Base-by-base conservation (phyloP, 352 stramenopile species). In the Aphanomyces euteiches region DNA sequence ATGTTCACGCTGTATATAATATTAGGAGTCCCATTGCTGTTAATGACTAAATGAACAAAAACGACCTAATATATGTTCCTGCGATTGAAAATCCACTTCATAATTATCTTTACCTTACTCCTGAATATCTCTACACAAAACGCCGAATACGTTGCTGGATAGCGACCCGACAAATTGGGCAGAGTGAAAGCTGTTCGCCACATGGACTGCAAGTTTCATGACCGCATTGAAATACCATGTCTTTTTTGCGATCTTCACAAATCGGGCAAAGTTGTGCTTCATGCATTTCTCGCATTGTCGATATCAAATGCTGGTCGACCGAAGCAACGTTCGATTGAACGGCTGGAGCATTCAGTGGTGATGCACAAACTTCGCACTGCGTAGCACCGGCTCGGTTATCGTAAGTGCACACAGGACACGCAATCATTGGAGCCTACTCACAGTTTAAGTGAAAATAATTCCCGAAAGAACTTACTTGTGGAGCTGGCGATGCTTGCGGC, bases 171-270 rank as follows among this genome's bases (percentile, higher is more conserved):
- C 85, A 95, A 17, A 80, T 85, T 7, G 87, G 87, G 47, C 85
- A 95, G 57, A 90, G 73, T 36, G 73, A 72, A 19, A 95, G 43
- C 39, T 87, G 72, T 7, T 83, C 56, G 0, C 77, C 75, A 47
- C 87, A 93, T 12, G 72, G 68, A 28, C 75, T 68, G 59, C 87
- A 95, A 37, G 86, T 92, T 65, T 95, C 83, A 67, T 95, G 87
- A 19, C 84, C 87, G 61, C 85, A 93, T 75, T 93, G 85, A 75
- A 92, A 93, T 45, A 93, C 85, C 40, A 76, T 85, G 73, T 95
- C 78, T 67, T 95, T 95, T 38, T 77, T 77, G 19, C 76, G 78
- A 60, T 93, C 87, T 61, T 92, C 80, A 54, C 87, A 95, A 65
- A 95, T 93, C 28, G 69, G 66, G 61, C 85, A 93, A 40, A 91